Evolutionary conservation across 768 basidiomycete genomes (phyloP).

Genomic region (Lyophyllum semitale): DNA sequence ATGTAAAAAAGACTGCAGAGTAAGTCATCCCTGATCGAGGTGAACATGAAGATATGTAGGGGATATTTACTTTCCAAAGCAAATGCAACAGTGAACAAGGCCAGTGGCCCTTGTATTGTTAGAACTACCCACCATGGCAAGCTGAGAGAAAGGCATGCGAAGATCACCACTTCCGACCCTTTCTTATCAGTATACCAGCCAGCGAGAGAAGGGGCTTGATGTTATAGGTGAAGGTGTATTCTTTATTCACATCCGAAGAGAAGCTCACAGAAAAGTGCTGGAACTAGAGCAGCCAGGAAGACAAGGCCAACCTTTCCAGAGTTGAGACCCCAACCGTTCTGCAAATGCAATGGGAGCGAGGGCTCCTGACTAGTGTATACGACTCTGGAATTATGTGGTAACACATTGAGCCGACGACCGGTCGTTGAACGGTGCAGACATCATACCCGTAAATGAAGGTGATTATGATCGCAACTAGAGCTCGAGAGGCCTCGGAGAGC

Average conservation of each 20-base stretch:
- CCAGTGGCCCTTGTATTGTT: conserved; percentile 44
- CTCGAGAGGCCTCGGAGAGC: conserved; percentile 48
- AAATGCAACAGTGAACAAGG: conserved; percentile 49
- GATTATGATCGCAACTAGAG: conserved; percentile 44
- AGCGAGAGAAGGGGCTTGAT: conserved; percentile 55
- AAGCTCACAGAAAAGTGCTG: conserved; percentile 61
- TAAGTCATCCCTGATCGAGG: background rate
- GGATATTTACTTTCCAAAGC: conserved; percentile 53
- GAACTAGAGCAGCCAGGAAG: conserved; percentile 64
- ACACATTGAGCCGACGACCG: background rate
- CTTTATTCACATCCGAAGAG: background rate
- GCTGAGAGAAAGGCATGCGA: conserved; percentile 47
- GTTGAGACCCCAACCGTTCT: conserved; percentile 47
- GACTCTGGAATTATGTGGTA: conserved; percentile 32
- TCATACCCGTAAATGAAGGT: conserved; percentile 57
- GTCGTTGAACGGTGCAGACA: background rate
- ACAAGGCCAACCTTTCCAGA: conserved; percentile 64
- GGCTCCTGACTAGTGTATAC: conserved; percentile 55
- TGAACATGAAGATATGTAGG: background rate
- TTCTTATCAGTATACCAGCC: conserved; percentile 59
- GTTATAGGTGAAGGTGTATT: conserved; percentile 1
- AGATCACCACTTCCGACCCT: conserved; percentile 58
- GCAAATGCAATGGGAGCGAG: conserved; percentile 56
- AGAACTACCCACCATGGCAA: conserved; percentile 68
- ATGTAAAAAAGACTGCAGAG: conserved; percentile 58